These are phyloP conservation scores for Aegilops sharonensis DNA, from an alignment of 176 grass and related monocot species.

Conservation along the genomic window DNA sequence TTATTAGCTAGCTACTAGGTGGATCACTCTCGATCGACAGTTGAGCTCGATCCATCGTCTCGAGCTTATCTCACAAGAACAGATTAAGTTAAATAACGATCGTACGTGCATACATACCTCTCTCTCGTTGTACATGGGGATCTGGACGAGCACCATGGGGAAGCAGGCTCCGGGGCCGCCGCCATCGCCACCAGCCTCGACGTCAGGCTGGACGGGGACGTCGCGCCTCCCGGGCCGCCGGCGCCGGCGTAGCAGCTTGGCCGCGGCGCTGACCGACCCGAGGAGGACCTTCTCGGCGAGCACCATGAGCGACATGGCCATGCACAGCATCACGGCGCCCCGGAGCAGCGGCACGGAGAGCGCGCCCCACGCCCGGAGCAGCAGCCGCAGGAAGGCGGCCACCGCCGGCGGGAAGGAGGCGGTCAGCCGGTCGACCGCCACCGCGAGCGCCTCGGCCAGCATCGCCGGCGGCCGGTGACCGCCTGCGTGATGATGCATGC, in stretches of 20 bases:
- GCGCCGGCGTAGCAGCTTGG: conserved; percentile 34
- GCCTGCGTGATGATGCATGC: not conserved
- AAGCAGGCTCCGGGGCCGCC: conserved; percentile 21
- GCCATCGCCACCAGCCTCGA: conserved; percentile 29
- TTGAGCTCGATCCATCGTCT: not conserved
- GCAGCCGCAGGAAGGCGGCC: conserved; percentile 14
- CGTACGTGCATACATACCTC: conserved; percentile 34
- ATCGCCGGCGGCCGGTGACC: not conserved
- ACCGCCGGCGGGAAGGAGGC: not conserved
- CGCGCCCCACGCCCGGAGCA: conserved; percentile 29
- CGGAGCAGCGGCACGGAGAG: conserved; percentile 46
- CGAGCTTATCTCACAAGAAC: too few relatives aligned
- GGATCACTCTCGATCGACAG: too few relatives aligned
- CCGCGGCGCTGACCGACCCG: conserved; percentile 29
- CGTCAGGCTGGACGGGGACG: conserved; percentile 28
- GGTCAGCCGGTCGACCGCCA: not conserved
- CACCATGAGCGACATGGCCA: conserved; percentile 63
- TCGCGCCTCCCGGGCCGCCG: conserved; percentile 40
- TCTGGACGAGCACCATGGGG: conserved; percentile 89
- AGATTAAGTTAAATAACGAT: not conserved
- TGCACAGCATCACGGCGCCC: conserved; percentile 40
- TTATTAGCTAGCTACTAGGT: not conserved
- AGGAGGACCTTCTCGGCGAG: conserved; percentile 66
- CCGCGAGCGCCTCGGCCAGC: not conserved
- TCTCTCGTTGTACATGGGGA: conserved; percentile 92